Percentiles rank a stretch among this genome's conserved stretches.
phyloP scores from a whole-genome alignment of 345 rosid genomes.

The Aquilaria malaccensis region DNA sequence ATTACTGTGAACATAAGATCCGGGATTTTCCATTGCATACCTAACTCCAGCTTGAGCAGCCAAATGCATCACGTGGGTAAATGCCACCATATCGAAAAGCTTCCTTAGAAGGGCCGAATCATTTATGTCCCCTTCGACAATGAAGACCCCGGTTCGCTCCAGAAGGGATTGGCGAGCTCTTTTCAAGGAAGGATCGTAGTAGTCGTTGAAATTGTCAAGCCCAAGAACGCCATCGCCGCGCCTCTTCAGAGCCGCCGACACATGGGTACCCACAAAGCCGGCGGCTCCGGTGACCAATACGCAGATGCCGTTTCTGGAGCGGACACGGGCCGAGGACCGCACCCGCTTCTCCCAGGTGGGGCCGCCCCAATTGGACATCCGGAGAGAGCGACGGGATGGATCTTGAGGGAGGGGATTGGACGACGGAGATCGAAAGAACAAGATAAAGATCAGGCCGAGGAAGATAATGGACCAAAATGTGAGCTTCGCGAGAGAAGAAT shows the following conservation, averaged over 20 bases:
- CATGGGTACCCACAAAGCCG: constrained; percentile 94
- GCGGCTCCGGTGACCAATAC: constrained; percentile 92
- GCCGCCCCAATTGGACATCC: constrained; percentile 71
- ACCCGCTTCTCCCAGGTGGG: constrained; percentile 69
- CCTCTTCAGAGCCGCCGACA: constrained; percentile 66
- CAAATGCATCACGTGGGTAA: constrained; percentile 90
- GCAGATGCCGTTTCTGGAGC: constrained; percentile 55
- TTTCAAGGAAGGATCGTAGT: constrained; percentile 82
- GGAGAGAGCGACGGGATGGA: constrained; percentile 80
- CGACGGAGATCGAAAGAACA: constrained; percentile 81
- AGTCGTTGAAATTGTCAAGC: constrained; percentile 80
- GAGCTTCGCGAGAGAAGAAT: constrained; percentile 67
- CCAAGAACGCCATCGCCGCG: constrained; percentile 92
- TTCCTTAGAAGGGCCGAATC: constrained; percentile 61
- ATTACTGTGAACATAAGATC: constrained; percentile 77
- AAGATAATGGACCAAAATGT: constrained; percentile 80
- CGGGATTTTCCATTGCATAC: constrained; percentile 84
- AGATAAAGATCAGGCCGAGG: constrained; percentile 60
- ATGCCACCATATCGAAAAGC: constrained; percentile 63
- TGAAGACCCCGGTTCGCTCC: constrained; percentile 63
- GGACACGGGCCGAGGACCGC: constrained; percentile 56
- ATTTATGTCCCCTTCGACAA: constrained; percentile 91
- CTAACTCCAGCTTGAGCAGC: constrained; percentile 94
- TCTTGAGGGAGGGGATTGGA: constrained; percentile 48
- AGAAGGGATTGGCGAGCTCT: constrained; percentile 81